phyloP scores from a whole-genome alignment of 2,329 filamentous ascomycete species.

The Zasmidium cellare region DNA sequence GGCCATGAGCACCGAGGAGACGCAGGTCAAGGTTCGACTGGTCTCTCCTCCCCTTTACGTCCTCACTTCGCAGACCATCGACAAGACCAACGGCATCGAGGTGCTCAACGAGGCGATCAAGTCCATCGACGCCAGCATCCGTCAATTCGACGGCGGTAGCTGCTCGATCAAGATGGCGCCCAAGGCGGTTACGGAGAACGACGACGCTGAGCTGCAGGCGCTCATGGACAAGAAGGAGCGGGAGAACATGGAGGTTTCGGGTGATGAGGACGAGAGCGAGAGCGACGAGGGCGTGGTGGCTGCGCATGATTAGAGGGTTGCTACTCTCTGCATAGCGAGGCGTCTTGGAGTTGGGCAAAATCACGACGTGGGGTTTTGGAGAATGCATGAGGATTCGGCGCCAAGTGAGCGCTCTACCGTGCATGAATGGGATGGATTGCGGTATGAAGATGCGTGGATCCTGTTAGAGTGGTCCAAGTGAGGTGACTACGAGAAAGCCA shows the following conservation, averaged over 20 bases:
- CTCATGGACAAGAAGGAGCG: slow-evolving; percentile 99
- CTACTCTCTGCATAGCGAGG: slow-evolving; percentile 10
- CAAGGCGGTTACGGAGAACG: slow-evolving; percentile 97
- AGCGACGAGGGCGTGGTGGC: slow-evolving; percentile 76
- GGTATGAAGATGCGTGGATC: too few relatives aligned
- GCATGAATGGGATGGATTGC: too few relatives aligned
- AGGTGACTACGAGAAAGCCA: too few relatives aligned
- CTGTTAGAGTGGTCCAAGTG: too few relatives aligned
- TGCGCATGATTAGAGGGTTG: slow-evolving; percentile 14
- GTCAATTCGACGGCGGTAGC: slow-evolving; percentile 67
- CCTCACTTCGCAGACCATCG: slow-evolving; percentile 89
- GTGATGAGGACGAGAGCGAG: slow-evolving; percentile 93
- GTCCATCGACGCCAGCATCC: slow-evolving; percentile 80
- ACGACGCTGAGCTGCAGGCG: slow-evolving; percentile 93
- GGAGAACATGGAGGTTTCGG: slow-evolving; percentile 96
- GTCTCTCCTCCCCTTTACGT: slow-evolving; percentile 98
- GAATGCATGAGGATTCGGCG: too few relatives aligned
- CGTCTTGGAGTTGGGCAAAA: slow-evolving; percentile 15
- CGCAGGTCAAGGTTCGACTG: slow-evolving; percentile 95
- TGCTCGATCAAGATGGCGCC: slow-evolving; percentile 96
- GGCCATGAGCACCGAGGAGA: slow-evolving; percentile 86
- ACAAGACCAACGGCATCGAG: slow-evolving; percentile 84
- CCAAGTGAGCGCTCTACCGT: too few relatives aligned
- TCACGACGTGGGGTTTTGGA: not conserved
- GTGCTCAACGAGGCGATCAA: slow-evolving; percentile 86